These are phyloP conservation scores for Cantharellus cinnabarinus DNA, from an alignment of 768 basidiomycete species.

Conservation along the genomic window DNA sequence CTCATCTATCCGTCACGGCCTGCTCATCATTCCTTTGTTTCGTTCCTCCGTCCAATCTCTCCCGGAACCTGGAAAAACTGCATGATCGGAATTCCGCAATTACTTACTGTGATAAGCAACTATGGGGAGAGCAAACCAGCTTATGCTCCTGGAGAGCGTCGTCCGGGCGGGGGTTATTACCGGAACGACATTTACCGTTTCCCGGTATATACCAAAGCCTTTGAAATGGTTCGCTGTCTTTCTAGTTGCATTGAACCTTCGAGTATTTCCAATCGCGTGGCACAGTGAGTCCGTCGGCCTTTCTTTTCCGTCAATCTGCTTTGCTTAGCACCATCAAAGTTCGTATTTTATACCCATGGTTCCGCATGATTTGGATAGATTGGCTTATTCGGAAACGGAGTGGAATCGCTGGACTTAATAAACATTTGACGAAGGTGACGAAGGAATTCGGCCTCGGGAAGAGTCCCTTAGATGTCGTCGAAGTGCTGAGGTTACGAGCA, in stretches of 20 bases:
- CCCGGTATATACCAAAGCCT: constrained; percentile 1
- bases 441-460: constrained; percentile 27
- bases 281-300: constrained; percentile 30
- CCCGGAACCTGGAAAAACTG: too few relatives aligned
- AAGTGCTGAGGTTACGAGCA: constrained; percentile 30
- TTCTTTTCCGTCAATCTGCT: neutral
- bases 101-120: too few relatives aligned
- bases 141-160: too few relatives aligned
- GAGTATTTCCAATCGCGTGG: constrained; percentile 46
- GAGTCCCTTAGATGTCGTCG: constrained; percentile 30
- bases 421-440: neutral
- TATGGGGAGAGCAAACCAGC: too few relatives aligned
- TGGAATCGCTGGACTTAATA: neutral
- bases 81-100: too few relatives aligned
- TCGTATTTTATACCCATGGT: neutral
- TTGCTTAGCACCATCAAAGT: neutral
- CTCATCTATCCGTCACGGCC: too few relatives aligned
- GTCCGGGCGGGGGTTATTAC: neutral
- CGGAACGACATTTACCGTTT: neutral
- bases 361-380: neutral
- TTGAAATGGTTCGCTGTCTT: constrained; percentile 26
- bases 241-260: constrained; percentile 36
- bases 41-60: too few relatives aligned
- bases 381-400: neutral
- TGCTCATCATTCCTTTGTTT: too few relatives aligned